Percentiles rank a stretch among this genome's conserved stretches.
These are phyloP conservation scores for Paratinospora sagittata DNA, from an alignment of 164 flowering plant genomes.

Conservation along the genomic window DNA sequence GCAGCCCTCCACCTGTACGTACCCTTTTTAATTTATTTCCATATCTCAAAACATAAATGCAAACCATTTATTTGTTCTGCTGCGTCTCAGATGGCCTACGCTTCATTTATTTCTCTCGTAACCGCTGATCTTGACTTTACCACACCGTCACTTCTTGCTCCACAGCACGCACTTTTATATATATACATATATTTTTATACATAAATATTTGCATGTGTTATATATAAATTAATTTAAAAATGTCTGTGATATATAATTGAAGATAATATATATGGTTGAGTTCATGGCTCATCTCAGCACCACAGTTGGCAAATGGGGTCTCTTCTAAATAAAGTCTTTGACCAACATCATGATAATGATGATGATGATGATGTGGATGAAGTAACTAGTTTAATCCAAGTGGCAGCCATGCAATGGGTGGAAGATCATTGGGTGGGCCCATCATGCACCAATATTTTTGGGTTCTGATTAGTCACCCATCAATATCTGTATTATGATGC, in stretches of 20 bases:
- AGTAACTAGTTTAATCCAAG: background rate
- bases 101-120: background rate
- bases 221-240: too few species aligned
- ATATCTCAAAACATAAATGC: background rate
- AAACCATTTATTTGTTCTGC: slow-evolving; percentile 1
- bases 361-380: too few species aligned
- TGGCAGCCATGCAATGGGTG: background rate
- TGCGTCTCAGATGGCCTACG: background rate
- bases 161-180: too few species aligned
- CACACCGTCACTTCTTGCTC: too few species aligned
- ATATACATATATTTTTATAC: too few species aligned
- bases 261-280: too few species aligned
- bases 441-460: too few species aligned
- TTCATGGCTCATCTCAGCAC: too few species aligned
- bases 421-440: background rate
- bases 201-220: too few species aligned
- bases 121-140: slow-evolving; percentile 1
- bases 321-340: background rate
- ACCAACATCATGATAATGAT: too few species aligned
- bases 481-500: background rate
- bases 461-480: background rate
- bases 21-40: background rate
- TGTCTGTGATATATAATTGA: too few species aligned
- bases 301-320: background rate
- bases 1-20: background rate